These are phyloP conservation scores for Byssothecium circinans DNA, from an alignment of 2,329 filamentous ascomycete species.

Conservation along the genomic window DNA sequence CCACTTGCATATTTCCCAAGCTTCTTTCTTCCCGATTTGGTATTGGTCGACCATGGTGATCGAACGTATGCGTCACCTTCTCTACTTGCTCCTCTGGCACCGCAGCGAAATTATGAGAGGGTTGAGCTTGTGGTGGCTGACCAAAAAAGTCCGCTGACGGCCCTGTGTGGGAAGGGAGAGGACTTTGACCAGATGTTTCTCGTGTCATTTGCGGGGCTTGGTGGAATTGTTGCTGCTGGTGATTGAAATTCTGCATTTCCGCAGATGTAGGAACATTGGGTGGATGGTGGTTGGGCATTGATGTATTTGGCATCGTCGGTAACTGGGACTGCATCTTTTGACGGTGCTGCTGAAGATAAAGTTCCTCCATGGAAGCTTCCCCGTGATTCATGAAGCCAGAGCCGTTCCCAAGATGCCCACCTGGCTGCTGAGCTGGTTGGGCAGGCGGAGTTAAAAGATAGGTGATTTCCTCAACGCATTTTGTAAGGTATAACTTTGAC, in stretches of 20 bases:
- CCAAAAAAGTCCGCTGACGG: conserved; percentile 41
- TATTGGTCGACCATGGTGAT: conserved; percentile 59
- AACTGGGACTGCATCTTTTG: conserved; percentile 54
- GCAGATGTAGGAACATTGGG: conserved; percentile 49
- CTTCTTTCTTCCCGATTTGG: conserved; percentile 47
- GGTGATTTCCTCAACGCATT: conserved; percentile 68
- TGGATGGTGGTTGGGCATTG: conserved; percentile 65
- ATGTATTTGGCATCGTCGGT: conserved; percentile 37
- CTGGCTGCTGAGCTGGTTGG: conserved; percentile 58
- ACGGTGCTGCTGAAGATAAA: conserved; percentile 60
- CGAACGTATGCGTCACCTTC: conserved; percentile 60
- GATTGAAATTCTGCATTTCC: conserved; percentile 46
- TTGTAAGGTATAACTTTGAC: conserved; percentile 63
- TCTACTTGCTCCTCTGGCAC: conserved; percentile 59
- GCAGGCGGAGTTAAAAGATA: conserved; percentile 68
- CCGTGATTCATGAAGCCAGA: conserved; percentile 51
- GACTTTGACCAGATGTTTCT: conserved; percentile 47
- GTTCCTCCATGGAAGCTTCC: conserved; percentile 61
- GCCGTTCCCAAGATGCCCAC: conserved; percentile 41
- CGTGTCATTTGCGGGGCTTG: conserved; percentile 50
- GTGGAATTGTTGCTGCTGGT: conserved; percentile 42
- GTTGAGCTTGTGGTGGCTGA: conserved; percentile 42
- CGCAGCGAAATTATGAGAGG: conserved; percentile 44
- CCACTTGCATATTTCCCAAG: conserved; percentile 39
- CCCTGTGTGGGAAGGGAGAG: conserved; percentile 39